These are phyloP conservation scores for Rhododendron kiyosumense DNA, from an alignment of 148 eudicot species.

Conservation along the genomic window DNA sequence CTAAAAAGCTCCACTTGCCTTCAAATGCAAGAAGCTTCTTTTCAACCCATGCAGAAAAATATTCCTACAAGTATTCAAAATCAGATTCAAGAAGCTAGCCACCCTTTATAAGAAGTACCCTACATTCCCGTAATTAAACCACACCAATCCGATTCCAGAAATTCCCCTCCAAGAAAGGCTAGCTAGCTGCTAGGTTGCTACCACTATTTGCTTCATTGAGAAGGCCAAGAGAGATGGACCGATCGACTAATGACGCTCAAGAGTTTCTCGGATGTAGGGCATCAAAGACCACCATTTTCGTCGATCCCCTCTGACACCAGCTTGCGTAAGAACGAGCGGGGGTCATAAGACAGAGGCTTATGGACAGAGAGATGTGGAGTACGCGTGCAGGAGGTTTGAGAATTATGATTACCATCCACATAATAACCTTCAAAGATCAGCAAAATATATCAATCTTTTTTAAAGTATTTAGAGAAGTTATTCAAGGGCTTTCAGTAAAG, in stretches of 20 bases:
- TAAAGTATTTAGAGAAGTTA: background rate
- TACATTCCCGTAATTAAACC: slow-evolving; percentile 2
- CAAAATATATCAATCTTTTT: background rate
- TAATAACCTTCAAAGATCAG: background rate
- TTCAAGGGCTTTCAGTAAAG: background rate
- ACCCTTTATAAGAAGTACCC: slow-evolving; percentile 20
- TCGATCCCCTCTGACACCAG: slow-evolving; percentile 69
- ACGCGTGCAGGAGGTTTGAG: slow-evolving; percentile 70
- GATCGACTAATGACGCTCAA: slow-evolving; percentile 34
- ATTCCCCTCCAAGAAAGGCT: slow-evolving; percentile 21
- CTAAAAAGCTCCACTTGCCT: slow-evolving; percentile 35
- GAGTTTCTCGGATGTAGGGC: slow-evolving; percentile 37
- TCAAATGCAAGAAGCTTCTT: slow-evolving; percentile 64
- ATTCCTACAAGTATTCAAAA: slow-evolving; percentile 26
- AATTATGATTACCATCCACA: slow-evolving; percentile 4
- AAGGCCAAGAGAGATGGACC: slow-evolving; percentile 45
- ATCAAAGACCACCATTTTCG: slow-evolving; percentile 45
- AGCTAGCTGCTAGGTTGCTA: slow-evolving; percentile 29
- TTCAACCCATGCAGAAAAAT: slow-evolving; percentile 36
- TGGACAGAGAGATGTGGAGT: slow-evolving; percentile 36
- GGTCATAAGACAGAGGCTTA: slow-evolving; percentile 22
- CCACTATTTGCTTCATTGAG: slow-evolving; percentile 38
- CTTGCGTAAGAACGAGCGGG: slow-evolving; percentile 26
- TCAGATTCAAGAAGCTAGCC: slow-evolving; percentile 37
- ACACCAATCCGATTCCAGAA: slow-evolving; percentile 7